These are phyloP conservation scores for Pontederia paniculata DNA, from an alignment of 176 grass and related monocot species.

Conservation along the genomic window DNA sequence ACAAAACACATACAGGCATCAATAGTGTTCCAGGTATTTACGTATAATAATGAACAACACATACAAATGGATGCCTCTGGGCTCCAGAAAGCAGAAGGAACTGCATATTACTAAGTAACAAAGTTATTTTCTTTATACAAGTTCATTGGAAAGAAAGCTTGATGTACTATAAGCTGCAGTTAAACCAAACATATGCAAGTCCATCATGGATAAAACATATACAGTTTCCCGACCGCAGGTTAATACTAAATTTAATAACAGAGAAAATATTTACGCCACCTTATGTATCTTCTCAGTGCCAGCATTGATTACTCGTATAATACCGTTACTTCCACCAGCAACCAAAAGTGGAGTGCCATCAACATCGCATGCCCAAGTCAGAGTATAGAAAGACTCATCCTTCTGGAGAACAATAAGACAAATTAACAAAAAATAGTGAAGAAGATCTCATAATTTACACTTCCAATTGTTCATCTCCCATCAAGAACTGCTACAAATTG, in stretches of 20 bases:
- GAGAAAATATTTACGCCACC: constrained; percentile 26
- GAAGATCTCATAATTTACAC: constrained; percentile 7
- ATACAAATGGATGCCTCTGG: not conserved
- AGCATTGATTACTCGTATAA: constrained; percentile 77
- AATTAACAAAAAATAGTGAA: constrained; percentile 23
- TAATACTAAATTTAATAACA: not conserved
- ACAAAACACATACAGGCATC: not conserved
- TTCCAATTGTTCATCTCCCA: not conserved
- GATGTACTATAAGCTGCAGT: too few species aligned
- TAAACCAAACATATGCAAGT: too few species aligned
- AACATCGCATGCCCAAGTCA: constrained; percentile 76
- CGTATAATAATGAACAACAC: not conserved
- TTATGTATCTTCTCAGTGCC: constrained; percentile 66
- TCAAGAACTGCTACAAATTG: not conserved
- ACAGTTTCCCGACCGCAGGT: too few species aligned
- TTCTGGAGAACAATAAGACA: constrained; percentile 33
- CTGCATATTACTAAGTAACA: too few species aligned
- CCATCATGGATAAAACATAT: too few species aligned
- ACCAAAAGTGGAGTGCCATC: constrained; percentile 62
- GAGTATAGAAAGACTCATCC: constrained; percentile 79
- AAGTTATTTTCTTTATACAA: too few species aligned
- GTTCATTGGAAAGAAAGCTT: too few species aligned
- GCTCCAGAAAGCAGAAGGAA: too few species aligned
- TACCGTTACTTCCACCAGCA: constrained; percentile 51
- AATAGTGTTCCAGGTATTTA: not conserved